Evolutionary conservation across 345 rosid species (phyloP).

Genomic region (Acer saccharum): DNA sequence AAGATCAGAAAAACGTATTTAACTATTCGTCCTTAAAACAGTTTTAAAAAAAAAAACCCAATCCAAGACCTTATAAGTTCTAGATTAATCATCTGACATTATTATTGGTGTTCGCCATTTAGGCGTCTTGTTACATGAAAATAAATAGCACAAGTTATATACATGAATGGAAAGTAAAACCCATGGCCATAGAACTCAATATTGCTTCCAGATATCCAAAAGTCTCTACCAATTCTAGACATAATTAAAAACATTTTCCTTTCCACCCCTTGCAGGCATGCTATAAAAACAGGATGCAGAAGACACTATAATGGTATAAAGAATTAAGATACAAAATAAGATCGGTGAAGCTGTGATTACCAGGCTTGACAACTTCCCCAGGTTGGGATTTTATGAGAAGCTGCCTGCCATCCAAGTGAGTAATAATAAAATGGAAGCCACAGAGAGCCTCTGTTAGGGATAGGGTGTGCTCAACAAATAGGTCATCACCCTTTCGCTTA

Average conservation of each 20-base stretch:
- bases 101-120: neutral
- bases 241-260: neutral
- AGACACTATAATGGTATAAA: neutral
- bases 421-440: slow-evolving; percentile 68
- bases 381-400: slow-evolving; percentile 75
- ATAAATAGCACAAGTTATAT: neutral
- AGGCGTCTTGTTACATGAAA: too few species aligned
- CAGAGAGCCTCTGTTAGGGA: slow-evolving; percentile 75
- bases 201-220: neutral
- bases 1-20: neutral
- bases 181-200: neutral
- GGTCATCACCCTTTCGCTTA: slow-evolving; percentile 75
- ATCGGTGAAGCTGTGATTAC: slow-evolving; percentile 26
- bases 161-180: too few species aligned
- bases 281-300: neutral
- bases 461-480: slow-evolving; percentile 69
- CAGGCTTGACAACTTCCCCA: slow-evolving; percentile 76
- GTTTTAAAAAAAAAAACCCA: neutral
- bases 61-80: too few species aligned
- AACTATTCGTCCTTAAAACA: neutral
- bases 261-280: neutral
- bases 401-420: slow-evolving; percentile 74
- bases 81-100: neutral
- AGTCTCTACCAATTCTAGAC: too few species aligned
- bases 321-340: neutral